A percentile compares a stretch with the other conserved stretches of the same genome.
Conservation (phyloP, 495 filamentous ascomycete species). For the Neurospora sp. region DNA sequence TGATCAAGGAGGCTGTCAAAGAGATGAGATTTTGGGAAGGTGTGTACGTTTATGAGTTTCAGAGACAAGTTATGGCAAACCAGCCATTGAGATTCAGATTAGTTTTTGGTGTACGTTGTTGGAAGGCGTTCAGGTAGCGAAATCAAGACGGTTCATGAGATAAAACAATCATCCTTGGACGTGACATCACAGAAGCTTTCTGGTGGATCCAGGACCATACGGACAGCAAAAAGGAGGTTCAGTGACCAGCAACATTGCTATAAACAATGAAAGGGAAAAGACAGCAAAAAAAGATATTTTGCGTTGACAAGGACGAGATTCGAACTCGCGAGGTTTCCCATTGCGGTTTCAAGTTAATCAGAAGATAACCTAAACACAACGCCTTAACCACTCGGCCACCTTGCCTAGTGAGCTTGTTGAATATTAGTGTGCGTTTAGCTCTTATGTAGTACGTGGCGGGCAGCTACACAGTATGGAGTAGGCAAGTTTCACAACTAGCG, state of each 20-base stretch:
- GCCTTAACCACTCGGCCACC: slow-evolving; percentile 45
- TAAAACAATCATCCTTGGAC: neutral
- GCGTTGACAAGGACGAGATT: slow-evolving; percentile 17
- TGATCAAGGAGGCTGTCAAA: neutral
- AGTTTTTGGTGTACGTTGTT: neutral
- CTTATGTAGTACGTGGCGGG: neutral
- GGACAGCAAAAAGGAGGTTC: neutral
- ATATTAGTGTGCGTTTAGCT: neutral
- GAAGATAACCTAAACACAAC: slow-evolving; percentile 37
- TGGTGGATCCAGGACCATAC: neutral
- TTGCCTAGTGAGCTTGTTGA: slow-evolving; percentile 9
- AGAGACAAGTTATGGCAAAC: neutral
- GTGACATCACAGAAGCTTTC: neutral
- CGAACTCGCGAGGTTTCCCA: slow-evolving; percentile 16
- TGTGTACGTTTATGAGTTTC: neutral
- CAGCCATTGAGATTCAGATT: neutral
- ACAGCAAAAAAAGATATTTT: neutral
- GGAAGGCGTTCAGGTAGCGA: neutral
- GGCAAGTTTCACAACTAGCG: neutral
- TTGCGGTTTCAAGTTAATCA: slow-evolving; percentile 9
- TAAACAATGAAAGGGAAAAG: neutral
- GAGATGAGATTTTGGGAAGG: neutral
- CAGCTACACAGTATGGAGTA: neutral
- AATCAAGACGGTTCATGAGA: neutral
- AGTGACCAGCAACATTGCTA: neutral